Percentiles rank a stretch among this genome's conserved stretches.
phyloP scores from a whole-genome alignment of 345 rosid species.

The Camelina laxa region DNA sequence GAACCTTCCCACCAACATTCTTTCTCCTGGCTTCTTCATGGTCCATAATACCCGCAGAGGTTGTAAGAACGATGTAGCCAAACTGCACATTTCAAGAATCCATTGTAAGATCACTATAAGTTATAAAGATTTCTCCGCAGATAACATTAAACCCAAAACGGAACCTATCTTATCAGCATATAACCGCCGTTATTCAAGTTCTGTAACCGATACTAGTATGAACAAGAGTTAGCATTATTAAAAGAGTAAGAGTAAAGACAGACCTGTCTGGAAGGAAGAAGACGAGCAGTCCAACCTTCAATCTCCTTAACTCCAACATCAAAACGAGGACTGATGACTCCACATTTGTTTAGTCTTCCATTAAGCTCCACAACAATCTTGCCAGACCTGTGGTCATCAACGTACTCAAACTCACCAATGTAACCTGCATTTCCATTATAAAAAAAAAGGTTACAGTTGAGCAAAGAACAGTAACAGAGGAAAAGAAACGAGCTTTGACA shows the following conservation, averaged over 20 bases:
- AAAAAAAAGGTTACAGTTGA: neutral
- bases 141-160: no score
- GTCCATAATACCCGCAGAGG: neutral
- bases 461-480: neutral
- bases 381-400: neutral
- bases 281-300: neutral
- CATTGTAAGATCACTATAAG: neutral
- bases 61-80: neutral
- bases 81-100: neutral
- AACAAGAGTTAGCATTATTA: neutral
- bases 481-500: neutral
- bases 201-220: no score
- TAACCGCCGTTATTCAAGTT: no score
- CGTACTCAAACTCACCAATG: constrained; percentile 5
- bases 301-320: constrained; percentile 5
- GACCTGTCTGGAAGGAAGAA: constrained; percentile 5
- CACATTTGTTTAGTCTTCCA: constrained; percentile 6
- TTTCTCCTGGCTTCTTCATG: constrained; percentile 3
- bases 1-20: constrained; percentile 8
- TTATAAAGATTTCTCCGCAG: neutral
- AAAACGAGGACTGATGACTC: constrained; percentile 1
- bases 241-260: neutral
- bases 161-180: no score
- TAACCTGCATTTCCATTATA: neutral
- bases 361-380: neutral